Percentiles rank a stretch among this genome's conserved stretches.
These are phyloP conservation scores for Clarireedia hainanense DNA, from an alignment of 2,329 filamentous ascomycete genomes.

Conservation along the genomic window DNA sequence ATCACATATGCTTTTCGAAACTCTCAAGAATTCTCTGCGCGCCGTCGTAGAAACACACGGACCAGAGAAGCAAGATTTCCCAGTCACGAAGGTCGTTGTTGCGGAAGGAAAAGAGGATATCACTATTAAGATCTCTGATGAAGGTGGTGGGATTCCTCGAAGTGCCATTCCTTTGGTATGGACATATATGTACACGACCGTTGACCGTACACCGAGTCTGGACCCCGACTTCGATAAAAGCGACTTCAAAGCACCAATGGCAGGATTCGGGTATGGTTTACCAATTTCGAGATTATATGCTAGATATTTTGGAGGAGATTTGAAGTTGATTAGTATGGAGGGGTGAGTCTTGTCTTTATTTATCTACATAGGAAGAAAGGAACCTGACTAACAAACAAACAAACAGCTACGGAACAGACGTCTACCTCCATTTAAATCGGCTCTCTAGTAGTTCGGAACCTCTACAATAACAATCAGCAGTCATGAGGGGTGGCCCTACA, in stretches of 20 bases:
- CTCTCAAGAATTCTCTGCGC: conserved; percentile 93
- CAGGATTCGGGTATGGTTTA: conserved; percentile 94
- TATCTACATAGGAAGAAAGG: neutral
- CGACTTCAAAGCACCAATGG: conserved; percentile 99
- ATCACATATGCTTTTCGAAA: conserved; percentile 99
- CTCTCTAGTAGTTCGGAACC: conserved; percentile 93
- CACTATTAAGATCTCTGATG: conserved; percentile 96
- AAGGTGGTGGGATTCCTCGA: conserved; percentile 90
- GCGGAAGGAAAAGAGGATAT: conserved; percentile 98
- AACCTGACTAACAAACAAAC: conserved; percentile 21
- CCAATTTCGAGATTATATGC: conserved; percentile 93
- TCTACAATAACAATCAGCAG: conserved; percentile 77
- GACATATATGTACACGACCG: conserved; percentile 99
- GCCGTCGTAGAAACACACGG: conserved; percentile 95
- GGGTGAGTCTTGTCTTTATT: conserved; percentile 53
- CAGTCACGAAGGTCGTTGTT: conserved; percentile 93
- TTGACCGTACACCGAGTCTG: conserved; percentile 87
- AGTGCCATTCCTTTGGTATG: conserved; percentile 95
- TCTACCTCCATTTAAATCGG: conserved; percentile 95
- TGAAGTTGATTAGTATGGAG: conserved; percentile 99
- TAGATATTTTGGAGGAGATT: conserved; percentile 91
- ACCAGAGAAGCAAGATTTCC: conserved; percentile 91
- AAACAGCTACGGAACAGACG: conserved; percentile 86
- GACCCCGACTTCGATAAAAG: conserved; percentile 98
- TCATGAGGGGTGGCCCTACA: conserved; percentile 61